Evolutionary conservation across 2,329 filamentous ascomycete genomes (phyloP), one percentile per base, ranked within the genome.

Genomic region (Alternaria angustiovoidea): DNA sequence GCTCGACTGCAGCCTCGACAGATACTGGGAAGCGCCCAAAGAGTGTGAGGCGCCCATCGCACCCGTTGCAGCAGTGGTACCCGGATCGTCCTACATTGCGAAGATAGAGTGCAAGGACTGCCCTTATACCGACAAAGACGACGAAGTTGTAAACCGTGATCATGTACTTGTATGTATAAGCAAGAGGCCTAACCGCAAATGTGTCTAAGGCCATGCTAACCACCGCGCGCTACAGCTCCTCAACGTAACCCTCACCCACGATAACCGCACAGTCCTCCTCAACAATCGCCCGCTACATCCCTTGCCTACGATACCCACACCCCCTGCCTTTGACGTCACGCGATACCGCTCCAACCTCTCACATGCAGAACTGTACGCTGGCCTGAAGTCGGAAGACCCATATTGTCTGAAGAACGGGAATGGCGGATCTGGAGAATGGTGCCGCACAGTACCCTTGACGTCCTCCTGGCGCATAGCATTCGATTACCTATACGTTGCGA

Each of bases 71-170:
- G 63, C 66, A 16, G 57, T 76, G 20, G 57, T 59, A 41, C 65
- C 69, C 30, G 71, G 63, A 52, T 57, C 60, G n/a, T 71, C 66
- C 51, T 76, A 75, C 63, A 61, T 72, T n/a, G 67, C 73, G 8
- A 75, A 69, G 52, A 61, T 77, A 11, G 65, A 70, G 49, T 77
- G 75, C 63, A 63, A 67, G 26, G 66, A 73, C 59, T 77, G 75
- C 42, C 63, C 67, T 3, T 67, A 67, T 46, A 43, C 58, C 18
- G 34, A 66, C 22, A 32, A 30, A 24, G 41, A 57, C 16, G 39
- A 60, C 26, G 57, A 52, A 9, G 58, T 67, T 7, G 32, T 52
- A n/a, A 54, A 66, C 30, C 54, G 44, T 34, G 67, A 75, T 38
- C 66, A 73, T 48, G 64, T 71, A 32, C 49, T 76, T 43, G 74